Percentiles rank a stretch among this genome's conserved stretches.
These are phyloP conservation scores for Rhodamnia argentea DNA, from an alignment of 345 rosid species.

Conservation along the genomic window DNA sequence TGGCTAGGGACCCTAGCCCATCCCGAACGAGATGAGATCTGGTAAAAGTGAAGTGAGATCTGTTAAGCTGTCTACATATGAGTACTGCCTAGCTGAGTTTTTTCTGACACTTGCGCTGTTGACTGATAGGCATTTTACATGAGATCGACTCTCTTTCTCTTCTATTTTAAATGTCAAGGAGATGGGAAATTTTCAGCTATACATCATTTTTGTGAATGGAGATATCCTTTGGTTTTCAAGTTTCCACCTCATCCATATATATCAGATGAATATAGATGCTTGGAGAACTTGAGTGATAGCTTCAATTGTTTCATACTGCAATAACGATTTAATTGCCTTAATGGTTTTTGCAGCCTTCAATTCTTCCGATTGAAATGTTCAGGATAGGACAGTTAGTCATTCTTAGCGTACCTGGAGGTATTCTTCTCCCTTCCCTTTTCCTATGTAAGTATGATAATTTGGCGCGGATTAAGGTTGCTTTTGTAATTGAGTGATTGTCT, in stretches of 20 bases:
- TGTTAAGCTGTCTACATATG: background rate
- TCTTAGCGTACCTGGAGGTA: slow-evolving; percentile 97
- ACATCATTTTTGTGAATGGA: background rate
- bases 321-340: background rate
- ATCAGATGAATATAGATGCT: background rate
- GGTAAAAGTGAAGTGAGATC: background rate
- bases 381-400: slow-evolving; percentile 87
- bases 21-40: background rate
- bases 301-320: background rate
- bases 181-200: background rate
- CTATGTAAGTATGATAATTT: background rate
- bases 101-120: background rate
- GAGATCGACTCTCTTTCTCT: background rate
- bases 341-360: slow-evolving; percentile 66
- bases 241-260: background rate
- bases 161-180: background rate
- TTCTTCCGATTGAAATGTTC: slow-evolving; percentile 87
- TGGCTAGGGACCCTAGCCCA: background rate
- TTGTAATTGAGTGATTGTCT: background rate
- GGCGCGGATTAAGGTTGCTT: background rate
- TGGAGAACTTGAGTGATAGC: background rate
- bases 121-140: background rate
- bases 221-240: background rate
- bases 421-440: background rate
- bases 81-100: background rate